Percentiles rank a stretch among this genome's conserved stretches.
phyloP scores from a whole-genome alignment of 2,329 filamentous ascomycete genomes.

The Calcarisporium arbuscula region DNA sequence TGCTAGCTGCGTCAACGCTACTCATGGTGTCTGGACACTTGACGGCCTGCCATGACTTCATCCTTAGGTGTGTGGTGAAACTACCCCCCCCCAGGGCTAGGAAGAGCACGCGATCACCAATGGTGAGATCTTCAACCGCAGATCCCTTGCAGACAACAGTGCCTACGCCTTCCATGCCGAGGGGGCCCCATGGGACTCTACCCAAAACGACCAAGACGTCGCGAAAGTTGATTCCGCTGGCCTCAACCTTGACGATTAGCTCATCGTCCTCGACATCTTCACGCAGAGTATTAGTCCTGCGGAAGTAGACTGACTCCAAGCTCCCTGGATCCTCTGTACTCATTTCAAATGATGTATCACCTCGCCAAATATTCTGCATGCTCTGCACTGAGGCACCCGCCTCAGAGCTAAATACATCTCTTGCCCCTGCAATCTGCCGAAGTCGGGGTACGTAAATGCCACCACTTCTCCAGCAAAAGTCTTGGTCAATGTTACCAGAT shows the following conservation, averaged over 20 bases:
- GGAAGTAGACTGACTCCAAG: no score
- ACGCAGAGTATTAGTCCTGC: no score
- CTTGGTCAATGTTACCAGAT: no score
- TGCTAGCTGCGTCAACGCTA: not conserved
- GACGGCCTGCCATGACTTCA: slow-evolving; percentile 2
- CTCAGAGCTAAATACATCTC: slow-evolving; percentile 9
- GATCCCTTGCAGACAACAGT: slow-evolving; percentile 2
- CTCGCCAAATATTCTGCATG: slow-evolving; percentile 15
- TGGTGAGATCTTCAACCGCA: not conserved
- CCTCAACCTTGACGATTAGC: not conserved
- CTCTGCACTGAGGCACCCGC: slow-evolving; percentile 12
- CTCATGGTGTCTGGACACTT: slow-evolving; percentile 3
- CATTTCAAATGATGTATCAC: no score
- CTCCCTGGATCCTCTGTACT: no score
- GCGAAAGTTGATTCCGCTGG: slow-evolving; percentile 4
- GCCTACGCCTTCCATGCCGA: slow-evolving; percentile 6
- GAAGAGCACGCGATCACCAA: slow-evolving; percentile 7
- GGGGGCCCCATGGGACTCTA: slow-evolving; percentile 1
- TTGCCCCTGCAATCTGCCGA: slow-evolving; percentile 2
- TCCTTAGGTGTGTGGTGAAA: slow-evolving; percentile 6
- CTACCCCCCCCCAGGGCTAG: slow-evolving; percentile 6
- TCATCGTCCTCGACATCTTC: no score
- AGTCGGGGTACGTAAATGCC: slow-evolving; percentile 9
- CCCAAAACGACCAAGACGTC: slow-evolving; percentile 6
- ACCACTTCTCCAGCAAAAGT: slow-evolving; percentile 10